phyloP scores from a whole-genome alignment of 1,139 yeast genomes.

The Taphrina betulina region DNA sequence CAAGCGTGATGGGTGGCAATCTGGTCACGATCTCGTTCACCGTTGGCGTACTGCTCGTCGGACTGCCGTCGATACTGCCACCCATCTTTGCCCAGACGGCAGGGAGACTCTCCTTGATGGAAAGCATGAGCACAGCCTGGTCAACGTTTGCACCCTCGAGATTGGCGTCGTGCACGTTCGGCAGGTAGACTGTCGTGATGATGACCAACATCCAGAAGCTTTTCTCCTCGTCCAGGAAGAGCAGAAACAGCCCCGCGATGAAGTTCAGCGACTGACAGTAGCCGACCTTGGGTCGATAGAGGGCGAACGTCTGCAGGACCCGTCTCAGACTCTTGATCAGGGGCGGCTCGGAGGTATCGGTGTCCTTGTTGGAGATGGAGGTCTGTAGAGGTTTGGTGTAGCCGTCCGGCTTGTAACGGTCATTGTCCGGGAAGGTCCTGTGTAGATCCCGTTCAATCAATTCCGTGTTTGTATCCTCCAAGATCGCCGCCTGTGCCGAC shows the following conservation, averaged over 20 bases:
- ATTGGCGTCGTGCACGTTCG: slow-evolving; percentile 86
- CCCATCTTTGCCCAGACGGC: slow-evolving; percentile 64
- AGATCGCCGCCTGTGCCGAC: slow-evolving; percentile 54
- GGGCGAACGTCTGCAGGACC: slow-evolving; percentile 78
- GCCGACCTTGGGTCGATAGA: slow-evolving; percentile 85
- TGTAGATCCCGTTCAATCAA: slow-evolving; percentile 89
- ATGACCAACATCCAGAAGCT: slow-evolving; percentile 85
- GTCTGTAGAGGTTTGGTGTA: slow-evolving; percentile 39
- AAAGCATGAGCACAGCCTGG: slow-evolving; percentile 89
- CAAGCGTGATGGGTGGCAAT: slow-evolving; percentile 85
- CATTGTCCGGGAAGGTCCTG: slow-evolving; percentile 91
- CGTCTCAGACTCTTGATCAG: slow-evolving; percentile 72
- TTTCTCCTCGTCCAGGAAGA: slow-evolving; percentile 83
- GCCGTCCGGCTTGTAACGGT: slow-evolving; percentile 56
- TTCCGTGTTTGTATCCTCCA: slow-evolving; percentile 47
- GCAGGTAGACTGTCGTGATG: slow-evolving; percentile 77
- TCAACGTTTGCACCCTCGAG: slow-evolving; percentile 93
- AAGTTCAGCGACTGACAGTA: slow-evolving; percentile 94
- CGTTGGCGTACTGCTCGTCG: slow-evolving; percentile 11
- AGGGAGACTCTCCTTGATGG: slow-evolving; percentile 80
- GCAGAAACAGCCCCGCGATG: slow-evolving; percentile 75
- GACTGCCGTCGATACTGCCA: slow-evolving; percentile 44
- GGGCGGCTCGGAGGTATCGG: slow-evolving; percentile 51
- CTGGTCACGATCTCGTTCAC: slow-evolving; percentile 64
- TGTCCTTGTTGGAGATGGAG: slow-evolving; percentile 36